Base-by-base conservation (phyloP, 306 rosid species). In the Lablab purpureus region DNA sequence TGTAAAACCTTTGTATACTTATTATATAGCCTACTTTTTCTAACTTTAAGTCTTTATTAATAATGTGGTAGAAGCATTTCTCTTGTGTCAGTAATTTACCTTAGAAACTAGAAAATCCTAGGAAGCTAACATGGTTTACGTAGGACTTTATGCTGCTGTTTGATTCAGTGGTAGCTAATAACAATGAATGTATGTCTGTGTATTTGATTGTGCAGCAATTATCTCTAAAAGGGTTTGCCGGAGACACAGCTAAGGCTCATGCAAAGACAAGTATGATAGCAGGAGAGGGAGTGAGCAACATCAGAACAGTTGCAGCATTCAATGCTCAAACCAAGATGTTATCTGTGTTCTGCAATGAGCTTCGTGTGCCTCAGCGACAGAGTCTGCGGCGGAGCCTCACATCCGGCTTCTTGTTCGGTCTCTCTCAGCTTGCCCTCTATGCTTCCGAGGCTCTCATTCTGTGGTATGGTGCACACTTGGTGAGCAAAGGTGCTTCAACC, bases 181-280 rank as follows among this genome's bases (percentile, higher is more conserved):
- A 79, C 69, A 70, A 37, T 80, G 78, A 27, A 14, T 72, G 72
- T 25, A 14, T 43, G 1, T 71, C 0, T 71, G 14, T 67, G 10
- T 67, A 74, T 87, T 34, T 81, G 49, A 68, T 83, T 78, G 13
- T 28, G 64, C 91, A 95, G 99, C 99, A 95, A 95, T 90, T 95
- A 43, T 95, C 96, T 40, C 90, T 95, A 0, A 95, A 95, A 79
- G 99, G 99, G n/a, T 95, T 95, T 73, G 99, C 99, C 9, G 99
- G 99, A 68, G 99, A 95, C 88, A 95, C 99, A 9, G 99, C 99
- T 32, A 91, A 95, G 84, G 98, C 99, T 55, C 99, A 95, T 80
- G 99, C 99, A 45, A 95, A 91, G 88, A 95, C 99, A 1, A 95
- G 99, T 75, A 95, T 95, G 99, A 95, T 95, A 75, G 99, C 99